Evolutionary conservation across 2,329 filamentous ascomycete species (phyloP).

Genomic region (Fusarium devonianum): DNA sequence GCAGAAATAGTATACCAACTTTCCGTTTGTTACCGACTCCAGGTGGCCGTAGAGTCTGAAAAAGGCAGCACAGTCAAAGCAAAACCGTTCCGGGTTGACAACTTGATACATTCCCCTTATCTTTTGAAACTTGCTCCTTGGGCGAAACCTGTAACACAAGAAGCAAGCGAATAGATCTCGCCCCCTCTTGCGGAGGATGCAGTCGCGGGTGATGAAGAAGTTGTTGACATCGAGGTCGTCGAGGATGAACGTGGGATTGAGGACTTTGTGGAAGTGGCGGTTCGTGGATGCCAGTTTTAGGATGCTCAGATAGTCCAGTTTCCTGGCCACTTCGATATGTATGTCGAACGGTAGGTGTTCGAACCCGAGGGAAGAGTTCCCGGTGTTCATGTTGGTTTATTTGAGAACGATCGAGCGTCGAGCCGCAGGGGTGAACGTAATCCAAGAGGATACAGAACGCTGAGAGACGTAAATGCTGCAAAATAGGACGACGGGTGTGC

Average conservation of each 20-base stretch:
- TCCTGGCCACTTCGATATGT: constrained; percentile 20
- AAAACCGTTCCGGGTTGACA: constrained; percentile 11
- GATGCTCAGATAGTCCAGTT: constrained; percentile 11
- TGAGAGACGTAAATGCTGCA: neutral
- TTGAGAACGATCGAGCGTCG: neutral
- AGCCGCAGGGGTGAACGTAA: no score
- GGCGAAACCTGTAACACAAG: constrained; percentile 22
- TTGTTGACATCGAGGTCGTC: neutral
- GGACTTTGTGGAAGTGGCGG: constrained; percentile 11
- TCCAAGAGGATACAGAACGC: no score
- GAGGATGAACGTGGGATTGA: constrained; percentile 13
- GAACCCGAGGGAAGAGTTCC: neutral
- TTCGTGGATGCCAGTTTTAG: constrained; percentile 22
- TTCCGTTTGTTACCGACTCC: constrained; percentile 3
- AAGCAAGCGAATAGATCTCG: constrained; percentile 22
- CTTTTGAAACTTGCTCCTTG: constrained; percentile 18
- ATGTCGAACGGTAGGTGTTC: constrained; percentile 28
- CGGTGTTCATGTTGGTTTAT: constrained; percentile 15
- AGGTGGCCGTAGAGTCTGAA: constrained; percentile 8
- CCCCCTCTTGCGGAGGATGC: neutral
- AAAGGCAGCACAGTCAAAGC: constrained; percentile 28
- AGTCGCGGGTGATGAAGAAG: constrained; percentile 14
- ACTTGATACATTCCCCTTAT: neutral
- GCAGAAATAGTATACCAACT: constrained; percentile 32
- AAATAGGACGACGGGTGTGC: no score